A percentile compares a stretch with the other conserved stretches of the same genome.
Evolutionary conservation across 2,329 filamentous ascomycete species (phyloP).

Genomic region (Colletotrichum melonis): DNA sequence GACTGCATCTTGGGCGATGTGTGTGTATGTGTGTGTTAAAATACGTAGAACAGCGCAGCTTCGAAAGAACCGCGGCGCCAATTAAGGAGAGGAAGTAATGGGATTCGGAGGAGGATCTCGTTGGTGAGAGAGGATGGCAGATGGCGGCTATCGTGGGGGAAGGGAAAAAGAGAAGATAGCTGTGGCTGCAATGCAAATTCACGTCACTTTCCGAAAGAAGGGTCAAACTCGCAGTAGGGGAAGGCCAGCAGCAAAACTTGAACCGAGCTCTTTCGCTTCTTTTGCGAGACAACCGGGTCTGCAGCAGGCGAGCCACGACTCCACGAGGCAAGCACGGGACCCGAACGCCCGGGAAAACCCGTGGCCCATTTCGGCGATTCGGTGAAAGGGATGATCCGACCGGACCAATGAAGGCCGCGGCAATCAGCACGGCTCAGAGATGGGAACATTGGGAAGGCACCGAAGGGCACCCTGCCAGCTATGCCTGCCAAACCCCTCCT

Average conservation of each 20-base stretch:
- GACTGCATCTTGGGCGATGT: constrained; percentile 78
- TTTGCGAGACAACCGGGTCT: constrained; percentile 35
- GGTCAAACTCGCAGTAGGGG: constrained; percentile 21
- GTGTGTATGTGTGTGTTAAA: constrained; percentile 26
- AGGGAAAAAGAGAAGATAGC: constrained; percentile 19
- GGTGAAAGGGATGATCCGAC: not conserved
- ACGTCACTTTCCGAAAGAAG: constrained; percentile 37
- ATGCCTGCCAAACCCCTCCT: not conserved
- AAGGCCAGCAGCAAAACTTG: constrained; percentile 35
- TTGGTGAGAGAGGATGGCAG: constrained; percentile 4
- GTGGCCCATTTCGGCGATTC: constrained; percentile 2
- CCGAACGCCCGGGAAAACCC: constrained; percentile 37
- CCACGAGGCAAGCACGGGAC: constrained; percentile 13
- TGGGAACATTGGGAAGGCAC: too few relatives aligned
- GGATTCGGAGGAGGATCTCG: not conserved
- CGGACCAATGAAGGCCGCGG: constrained; percentile 16
- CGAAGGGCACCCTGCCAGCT: not conserved
- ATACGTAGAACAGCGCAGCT: constrained; percentile 28
- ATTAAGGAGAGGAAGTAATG: not conserved
- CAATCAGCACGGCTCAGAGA: constrained; percentile 11
- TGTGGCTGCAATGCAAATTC: constrained; percentile 31
- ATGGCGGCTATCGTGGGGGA: constrained; percentile 15
- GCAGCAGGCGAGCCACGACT: constrained; percentile 29
- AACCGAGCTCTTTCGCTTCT: constrained; percentile 30
- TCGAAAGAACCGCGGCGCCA: constrained; percentile 14